phyloP scores from a whole-genome alignment of 225 moss, liverwort and hornwort species.

The Polytrichum commune region DNA sequence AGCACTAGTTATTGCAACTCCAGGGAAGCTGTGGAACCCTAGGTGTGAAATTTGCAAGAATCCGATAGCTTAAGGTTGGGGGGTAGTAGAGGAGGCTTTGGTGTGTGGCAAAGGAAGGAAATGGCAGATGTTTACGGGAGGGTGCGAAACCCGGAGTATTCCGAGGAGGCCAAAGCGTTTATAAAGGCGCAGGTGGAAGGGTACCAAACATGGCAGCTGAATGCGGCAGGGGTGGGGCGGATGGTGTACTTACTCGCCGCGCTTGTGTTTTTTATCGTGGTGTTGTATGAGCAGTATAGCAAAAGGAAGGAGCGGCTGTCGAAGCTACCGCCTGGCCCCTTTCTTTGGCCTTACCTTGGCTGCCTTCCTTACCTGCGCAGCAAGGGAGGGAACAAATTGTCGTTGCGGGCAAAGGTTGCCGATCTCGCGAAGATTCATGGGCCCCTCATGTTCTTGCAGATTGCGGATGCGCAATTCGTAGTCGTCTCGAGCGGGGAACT shows the following conservation, averaged over 20 bases:
- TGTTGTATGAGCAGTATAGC: slow-evolving; percentile 40
- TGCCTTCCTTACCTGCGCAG: slow-evolving; percentile 30
- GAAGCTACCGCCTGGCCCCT: slow-evolving; percentile 59
- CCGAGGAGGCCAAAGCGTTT: slow-evolving; percentile 17
- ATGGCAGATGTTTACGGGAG: no score
- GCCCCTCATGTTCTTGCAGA: slow-evolving; percentile 32
- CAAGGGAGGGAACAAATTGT: slow-evolving; percentile 14
- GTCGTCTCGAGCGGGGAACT: slow-evolving; percentile 44
- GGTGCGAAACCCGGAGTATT: no score
- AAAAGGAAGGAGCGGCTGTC: slow-evolving; percentile 27
- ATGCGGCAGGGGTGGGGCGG: slow-evolving; percentile 31
- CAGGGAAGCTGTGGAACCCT: no score
- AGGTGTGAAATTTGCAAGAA: no score
- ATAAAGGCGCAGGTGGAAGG: slow-evolving; percentile 26
- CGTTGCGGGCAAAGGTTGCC: slow-evolving; percentile 20
- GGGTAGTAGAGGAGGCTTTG: no score
- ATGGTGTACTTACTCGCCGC: slow-evolving; percentile 36
- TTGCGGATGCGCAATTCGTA: slow-evolving; percentile 24
- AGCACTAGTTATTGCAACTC: no score
- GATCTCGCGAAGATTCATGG: slow-evolving; percentile 22
- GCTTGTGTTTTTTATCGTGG: slow-evolving; percentile 34
- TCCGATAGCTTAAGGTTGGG: no score
- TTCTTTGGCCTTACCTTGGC: slow-evolving; percentile 51
- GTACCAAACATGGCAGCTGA: slow-evolving; percentile 23
- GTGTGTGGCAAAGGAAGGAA: no score